phyloP scores from a whole-genome alignment of 164 flowering plant genomes.

The Malania oleifera region DNA sequence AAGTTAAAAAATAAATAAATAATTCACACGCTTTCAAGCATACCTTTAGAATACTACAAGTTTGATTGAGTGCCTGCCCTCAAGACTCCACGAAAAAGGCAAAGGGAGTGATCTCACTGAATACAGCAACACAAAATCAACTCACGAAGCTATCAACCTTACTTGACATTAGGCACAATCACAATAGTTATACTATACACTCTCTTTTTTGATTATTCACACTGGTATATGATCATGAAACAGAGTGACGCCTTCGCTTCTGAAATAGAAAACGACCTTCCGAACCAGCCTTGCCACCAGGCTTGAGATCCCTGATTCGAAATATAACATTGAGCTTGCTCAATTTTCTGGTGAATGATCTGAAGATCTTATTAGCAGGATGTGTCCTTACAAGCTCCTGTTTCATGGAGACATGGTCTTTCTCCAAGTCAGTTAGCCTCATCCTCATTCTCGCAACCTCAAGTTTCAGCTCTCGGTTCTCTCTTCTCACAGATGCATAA shows the following conservation, averaged over 20 bases:
- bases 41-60: too few species aligned
- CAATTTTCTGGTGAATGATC: constrained; percentile 61
- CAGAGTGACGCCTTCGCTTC: constrained; percentile 63
- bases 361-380: constrained; percentile 71
- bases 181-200: constrained; percentile 30
- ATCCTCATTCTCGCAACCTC: constrained; percentile 97
- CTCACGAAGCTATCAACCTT: constrained; percentile 9
- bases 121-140: too few species aligned
- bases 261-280: constrained; percentile 68
- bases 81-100: too few species aligned
- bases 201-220: constrained; percentile 7
- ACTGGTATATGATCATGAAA: constrained; percentile 29
- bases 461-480: constrained; percentile 91
- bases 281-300: constrained; percentile 43
- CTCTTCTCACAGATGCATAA: constrained; percentile 94
- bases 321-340: constrained; percentile 66
- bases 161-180: constrained; percentile 17
- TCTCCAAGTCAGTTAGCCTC: constrained; percentile 93
- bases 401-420: constrained; percentile 94
- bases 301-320: constrained; percentile 40
- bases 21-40: too few species aligned
- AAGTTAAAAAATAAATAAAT: too few species aligned
- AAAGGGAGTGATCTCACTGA: too few species aligned
- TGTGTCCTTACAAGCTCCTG: constrained; percentile 75
- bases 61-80: too few species aligned